phyloP scores from a whole-genome alignment of 352 stramenopile genomes.

The Phytophthora sojae region DNA sequence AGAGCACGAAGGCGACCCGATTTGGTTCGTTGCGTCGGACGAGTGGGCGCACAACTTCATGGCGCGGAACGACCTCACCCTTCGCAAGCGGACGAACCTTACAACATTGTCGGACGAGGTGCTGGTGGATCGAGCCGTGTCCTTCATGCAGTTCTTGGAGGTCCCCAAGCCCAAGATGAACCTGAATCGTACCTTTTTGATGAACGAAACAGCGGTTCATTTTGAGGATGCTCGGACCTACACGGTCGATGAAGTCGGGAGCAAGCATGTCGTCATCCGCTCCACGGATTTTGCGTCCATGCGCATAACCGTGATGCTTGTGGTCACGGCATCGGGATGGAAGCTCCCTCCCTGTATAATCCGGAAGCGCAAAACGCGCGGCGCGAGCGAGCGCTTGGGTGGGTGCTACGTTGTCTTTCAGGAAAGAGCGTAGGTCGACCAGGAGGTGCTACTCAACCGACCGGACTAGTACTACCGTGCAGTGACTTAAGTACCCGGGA shows the following conservation, averaged over 20 bases:
- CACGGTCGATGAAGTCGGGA: background rate
- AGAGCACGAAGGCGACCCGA: conserved; percentile 10
- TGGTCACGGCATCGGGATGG: background rate
- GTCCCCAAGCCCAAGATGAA: background rate
- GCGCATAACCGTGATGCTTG: background rate
- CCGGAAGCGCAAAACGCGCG: background rate
- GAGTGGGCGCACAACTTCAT: conserved; percentile 20
- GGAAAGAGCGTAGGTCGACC: conserved; percentile 14
- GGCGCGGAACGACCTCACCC: conserved; percentile 4
- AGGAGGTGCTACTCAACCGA: conserved; percentile 14
- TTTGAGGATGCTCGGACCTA: background rate
- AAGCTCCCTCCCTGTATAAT: background rate
- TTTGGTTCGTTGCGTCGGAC: conserved; percentile 14
- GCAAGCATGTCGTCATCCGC: background rate
- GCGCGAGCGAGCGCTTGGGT: conserved; percentile 7
- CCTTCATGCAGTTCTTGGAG: background rate
- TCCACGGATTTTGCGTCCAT: background rate
- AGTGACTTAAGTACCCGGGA: background rate
- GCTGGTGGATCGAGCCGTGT: conserved; percentile 7
- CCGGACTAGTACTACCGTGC: conserved; percentile 12
- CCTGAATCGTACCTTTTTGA: background rate
- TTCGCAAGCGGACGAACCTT: conserved; percentile 15
- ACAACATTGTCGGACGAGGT: conserved; percentile 18
- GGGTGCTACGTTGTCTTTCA: conserved; percentile 19
- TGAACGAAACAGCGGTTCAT: background rate